These are phyloP conservation scores for Aspergillus versicolor DNA, from an alignment of 2,329 filamentous ascomycete genomes.

Conservation along the genomic window DNA sequence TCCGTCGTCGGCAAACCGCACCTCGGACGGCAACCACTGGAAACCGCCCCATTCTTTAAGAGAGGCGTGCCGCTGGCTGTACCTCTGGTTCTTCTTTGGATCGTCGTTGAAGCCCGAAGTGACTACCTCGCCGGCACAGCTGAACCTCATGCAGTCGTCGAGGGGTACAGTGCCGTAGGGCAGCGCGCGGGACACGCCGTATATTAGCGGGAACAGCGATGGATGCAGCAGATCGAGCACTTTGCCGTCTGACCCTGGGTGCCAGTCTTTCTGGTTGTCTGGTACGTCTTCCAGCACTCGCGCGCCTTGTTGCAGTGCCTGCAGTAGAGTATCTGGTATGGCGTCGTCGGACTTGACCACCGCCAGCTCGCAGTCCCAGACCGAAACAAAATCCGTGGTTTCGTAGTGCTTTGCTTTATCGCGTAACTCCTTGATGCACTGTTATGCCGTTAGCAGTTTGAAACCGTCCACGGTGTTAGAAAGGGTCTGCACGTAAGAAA, in stretches of 20 bases:
- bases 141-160: too few relatives aligned
- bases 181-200: slow-evolving; percentile 15
- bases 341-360: slow-evolving; percentile 56
- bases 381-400: not conserved
- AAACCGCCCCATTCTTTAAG: too few relatives aligned
- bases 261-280: slow-evolving; percentile 59
- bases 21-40: too few relatives aligned
- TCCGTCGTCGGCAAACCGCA: too few relatives aligned
- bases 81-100: too few relatives aligned
- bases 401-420: not conserved
- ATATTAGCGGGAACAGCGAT: slow-evolving; percentile 46
- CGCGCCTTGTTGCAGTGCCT: slow-evolving; percentile 49
- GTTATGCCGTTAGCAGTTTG: too few relatives aligned
- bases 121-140: too few relatives aligned
- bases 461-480: too few relatives aligned
- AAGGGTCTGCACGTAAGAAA: too few relatives aligned
- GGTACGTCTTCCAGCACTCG: slow-evolving; percentile 48
- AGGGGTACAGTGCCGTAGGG: too few relatives aligned
- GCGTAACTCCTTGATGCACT: not conserved
- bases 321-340: slow-evolving; percentile 41
- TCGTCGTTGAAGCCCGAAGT: too few relatives aligned
- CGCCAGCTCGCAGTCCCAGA: slow-evolving; percentile 38
- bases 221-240: slow-evolving; percentile 67
- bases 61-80: too few relatives aligned
- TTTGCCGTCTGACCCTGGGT: slow-evolving; percentile 56